phyloP scores from a whole-genome alignment of 2,329 filamentous ascomycete species.

The Botrytis paeoniae region DNA sequence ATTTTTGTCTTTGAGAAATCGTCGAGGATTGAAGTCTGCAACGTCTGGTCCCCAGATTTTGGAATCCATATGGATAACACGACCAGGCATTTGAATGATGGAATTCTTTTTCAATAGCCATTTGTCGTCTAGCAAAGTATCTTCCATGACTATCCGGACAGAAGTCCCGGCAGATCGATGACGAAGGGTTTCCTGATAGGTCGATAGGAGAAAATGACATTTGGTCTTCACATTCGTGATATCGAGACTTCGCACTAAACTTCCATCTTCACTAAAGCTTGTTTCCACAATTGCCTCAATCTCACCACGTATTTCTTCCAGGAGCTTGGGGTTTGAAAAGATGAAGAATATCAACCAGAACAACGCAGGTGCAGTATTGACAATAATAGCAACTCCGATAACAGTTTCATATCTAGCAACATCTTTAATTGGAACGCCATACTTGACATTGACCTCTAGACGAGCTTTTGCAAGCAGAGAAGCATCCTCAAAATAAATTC shows the following conservation, averaged over 20 bases:
- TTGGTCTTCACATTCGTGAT: conserved; percentile 15
- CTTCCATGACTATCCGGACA: conserved; percentile 39
- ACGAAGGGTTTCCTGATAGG: conserved; percentile 43
- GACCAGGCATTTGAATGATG: conserved; percentile 35
- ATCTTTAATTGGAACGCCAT: conserved; percentile 35
- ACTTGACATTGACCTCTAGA: conserved; percentile 34
- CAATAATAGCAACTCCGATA: conserved; percentile 42
- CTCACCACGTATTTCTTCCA: conserved; percentile 35
- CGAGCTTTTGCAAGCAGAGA: conserved; percentile 41
- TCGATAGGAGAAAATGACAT: conserved; percentile 43
- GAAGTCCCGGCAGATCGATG: conserved; percentile 41
- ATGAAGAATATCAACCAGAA: conserved; percentile 40
- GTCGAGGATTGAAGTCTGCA: conserved; percentile 37
- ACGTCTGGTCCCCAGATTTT: conserved; percentile 38
- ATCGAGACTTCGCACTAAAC: neutral
- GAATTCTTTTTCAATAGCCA: conserved; percentile 41
- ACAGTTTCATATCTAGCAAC: conserved; percentile 41
- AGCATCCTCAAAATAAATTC: conserved; percentile 40
- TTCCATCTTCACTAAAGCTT: neutral
- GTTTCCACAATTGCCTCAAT: neutral
- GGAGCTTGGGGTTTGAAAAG: conserved; percentile 36
- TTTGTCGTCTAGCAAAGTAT: conserved; percentile 36
- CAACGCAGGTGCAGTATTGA: conserved; percentile 41
- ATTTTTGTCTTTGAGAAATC: conserved; percentile 33
- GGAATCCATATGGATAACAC: conserved; percentile 35